Percentiles rank a stretch among this genome's conserved stretches.
Evolutionary conservation across 2,329 filamentous ascomycete genomes (phyloP).

Genomic region (Akanthomyces muscarius): DNA sequence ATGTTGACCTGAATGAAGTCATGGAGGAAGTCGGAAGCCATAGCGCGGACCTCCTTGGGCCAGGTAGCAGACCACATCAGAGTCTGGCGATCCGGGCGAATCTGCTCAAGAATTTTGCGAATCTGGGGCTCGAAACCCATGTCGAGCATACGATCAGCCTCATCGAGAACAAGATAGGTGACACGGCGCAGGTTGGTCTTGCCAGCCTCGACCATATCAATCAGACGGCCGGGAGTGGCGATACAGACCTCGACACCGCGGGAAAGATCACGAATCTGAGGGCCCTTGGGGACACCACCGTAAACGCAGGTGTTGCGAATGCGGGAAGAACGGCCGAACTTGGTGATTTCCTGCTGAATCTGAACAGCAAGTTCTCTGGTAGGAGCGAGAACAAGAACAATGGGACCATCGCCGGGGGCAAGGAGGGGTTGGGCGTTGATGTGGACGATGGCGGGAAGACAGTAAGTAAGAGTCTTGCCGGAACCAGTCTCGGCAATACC

Average conservation of each 20-base stretch:
- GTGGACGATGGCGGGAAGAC: constrained; percentile 95
- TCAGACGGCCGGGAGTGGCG: constrained; percentile 93
- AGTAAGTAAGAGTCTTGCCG: constrained; percentile 98
- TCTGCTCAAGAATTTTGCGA: constrained; percentile 96
- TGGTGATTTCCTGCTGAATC: constrained; percentile 97
- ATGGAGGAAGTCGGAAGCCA: constrained; percentile 84
- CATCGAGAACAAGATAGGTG: constrained; percentile 96
- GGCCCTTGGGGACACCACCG: constrained; percentile 96
- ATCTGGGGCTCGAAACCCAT: constrained; percentile 99
- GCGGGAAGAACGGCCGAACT: constrained; percentile 95
- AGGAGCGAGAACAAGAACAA: constrained; percentile 91
- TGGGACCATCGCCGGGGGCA: constrained; percentile 90
- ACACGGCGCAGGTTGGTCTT: constrained; percentile 98
- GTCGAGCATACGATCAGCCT: constrained; percentile 99
- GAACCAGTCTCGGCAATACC: constrained; percentile 99
- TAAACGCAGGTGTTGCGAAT: constrained; percentile 99
- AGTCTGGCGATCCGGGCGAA: constrained; percentile 95
- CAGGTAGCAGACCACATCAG: constrained; percentile 99
- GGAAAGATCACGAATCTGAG: constrained; percentile 90
- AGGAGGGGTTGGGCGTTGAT: constrained; percentile 98
- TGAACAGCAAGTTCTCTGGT: constrained; percentile 98
- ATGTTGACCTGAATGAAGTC: constrained; percentile 99
- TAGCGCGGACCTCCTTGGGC: constrained; percentile 95
- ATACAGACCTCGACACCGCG: constrained; percentile 98
- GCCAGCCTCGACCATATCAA: constrained; percentile 96